These are phyloP conservation scores for Volvox reticuliferus DNA, from an alignment of 139 green algal genomes.

Conservation along the genomic window DNA sequence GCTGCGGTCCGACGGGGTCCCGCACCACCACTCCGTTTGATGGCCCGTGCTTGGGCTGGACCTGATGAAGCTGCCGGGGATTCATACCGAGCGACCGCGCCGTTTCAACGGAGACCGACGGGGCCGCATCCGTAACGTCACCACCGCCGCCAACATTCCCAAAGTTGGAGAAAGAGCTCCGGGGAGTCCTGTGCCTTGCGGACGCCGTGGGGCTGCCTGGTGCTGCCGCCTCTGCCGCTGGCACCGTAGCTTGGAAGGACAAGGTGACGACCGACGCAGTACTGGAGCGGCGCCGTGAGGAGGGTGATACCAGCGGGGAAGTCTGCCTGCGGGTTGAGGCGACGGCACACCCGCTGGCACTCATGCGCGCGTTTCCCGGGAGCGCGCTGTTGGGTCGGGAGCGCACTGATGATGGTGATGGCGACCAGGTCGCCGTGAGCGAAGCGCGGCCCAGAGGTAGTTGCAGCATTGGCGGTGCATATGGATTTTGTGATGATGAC, in stretches of 20 bases:
- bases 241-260: not conserved
- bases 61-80: not conserved
- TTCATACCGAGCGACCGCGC: constrained; percentile 2
- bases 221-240: not conserved
- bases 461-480: not conserved
- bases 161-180: not conserved
- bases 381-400: not conserved
- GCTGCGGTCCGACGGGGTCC: constrained; percentile 33
- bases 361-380: not conserved
- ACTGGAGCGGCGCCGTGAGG: not conserved
- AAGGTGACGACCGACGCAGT: not conserved
- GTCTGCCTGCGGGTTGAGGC: not conserved
- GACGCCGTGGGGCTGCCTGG: not conserved
- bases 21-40: constrained; percentile 16
- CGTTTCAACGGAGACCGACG: not conserved
- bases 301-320: not conserved
- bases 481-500: not conserved
- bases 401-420: not conserved
- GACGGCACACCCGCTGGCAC: not conserved
- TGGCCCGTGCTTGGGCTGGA: constrained; percentile 7
- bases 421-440: not conserved
- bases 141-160: not conserved
- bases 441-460: not conserved
- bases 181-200: not conserved
- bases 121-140: not conserved